A percentile compares a stretch with the other conserved stretches of the same genome.
Evolutionary conservation across 75 land plant genomes (phyloP).

Genomic region (Chamaecyparis obtusa): DNA sequence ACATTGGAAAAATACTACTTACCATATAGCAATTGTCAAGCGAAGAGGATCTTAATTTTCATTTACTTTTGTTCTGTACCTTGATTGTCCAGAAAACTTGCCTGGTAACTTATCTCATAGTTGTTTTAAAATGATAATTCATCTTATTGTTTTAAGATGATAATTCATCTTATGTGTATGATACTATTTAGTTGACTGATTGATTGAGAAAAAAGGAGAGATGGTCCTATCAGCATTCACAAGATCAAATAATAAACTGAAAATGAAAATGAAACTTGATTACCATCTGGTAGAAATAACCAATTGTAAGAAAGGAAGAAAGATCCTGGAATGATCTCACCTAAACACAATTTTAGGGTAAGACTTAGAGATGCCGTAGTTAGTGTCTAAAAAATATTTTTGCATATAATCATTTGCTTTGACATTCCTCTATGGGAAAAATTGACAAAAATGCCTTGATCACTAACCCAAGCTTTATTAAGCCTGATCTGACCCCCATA

Average conservation of each 20-base stretch:
- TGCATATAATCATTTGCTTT: background rate
- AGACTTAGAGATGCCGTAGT: background rate
- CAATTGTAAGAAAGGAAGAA: background rate
- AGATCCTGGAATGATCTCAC: background rate
- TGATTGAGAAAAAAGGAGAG: background rate
- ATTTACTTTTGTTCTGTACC: background rate
- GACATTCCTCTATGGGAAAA: background rate
- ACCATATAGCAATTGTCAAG: background rate
- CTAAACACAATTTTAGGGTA: background rate
- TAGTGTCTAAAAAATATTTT: background rate
- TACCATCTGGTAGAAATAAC: background rate
- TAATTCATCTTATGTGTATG: background rate
- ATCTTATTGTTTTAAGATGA: too few species aligned
- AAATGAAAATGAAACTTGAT: background rate
- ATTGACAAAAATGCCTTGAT: background rate
- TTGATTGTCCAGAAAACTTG: background rate
- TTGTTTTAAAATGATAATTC: too few species aligned
- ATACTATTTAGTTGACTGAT: background rate
- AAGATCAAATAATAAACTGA: background rate
- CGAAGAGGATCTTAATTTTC: background rate
- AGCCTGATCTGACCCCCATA: background rate
- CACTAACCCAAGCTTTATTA: background rate
- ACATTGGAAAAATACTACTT: conserved; percentile 86
- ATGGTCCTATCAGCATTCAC: background rate
- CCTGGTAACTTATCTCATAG: background rate